Evolutionary conservation across 306 rosid species (phyloP), one percentile per base, ranked within the genome.

Genomic region (Trichosanthes truncata): DNA sequence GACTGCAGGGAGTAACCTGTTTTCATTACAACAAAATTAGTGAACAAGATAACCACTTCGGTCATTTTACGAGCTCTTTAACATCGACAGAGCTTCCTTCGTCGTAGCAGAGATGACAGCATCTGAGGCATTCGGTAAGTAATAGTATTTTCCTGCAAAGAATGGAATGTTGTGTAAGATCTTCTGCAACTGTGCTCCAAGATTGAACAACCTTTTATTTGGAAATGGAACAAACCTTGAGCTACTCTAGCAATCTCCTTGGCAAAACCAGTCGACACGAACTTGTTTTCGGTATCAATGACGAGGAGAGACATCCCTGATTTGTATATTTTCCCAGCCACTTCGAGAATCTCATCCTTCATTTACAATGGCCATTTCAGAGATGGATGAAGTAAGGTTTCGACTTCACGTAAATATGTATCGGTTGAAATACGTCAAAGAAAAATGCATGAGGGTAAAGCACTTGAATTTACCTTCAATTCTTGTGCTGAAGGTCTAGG

Each of bases 171-270:
- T 40, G 68, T 11, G 77, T 82, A 25, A 88, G 82, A 63, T 36
- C 72, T 46, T 78, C 49, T 74, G 8, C 15, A 29, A 76, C 76
- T 46, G 59, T 65, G 17, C 29, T 74, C 49, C 59, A 56, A 67
- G 55, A 77, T 78, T 20, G 72, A 72, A 68, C 76, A 80, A 20
- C 69, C 86, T 57, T 48, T 46, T 43, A 79, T 57, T 71, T 66
- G 74, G 26, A 26, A 36, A 85, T 65, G 9, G 65, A 81, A 82
- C 87, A 80, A 85, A 95, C 98, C 98, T 90, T 95, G 98, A 67
- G 97, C 95, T 51, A 95, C 97, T 90, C 98, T 92, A 17, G 98
- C 98, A 72, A 92, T 91, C 82, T 92, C 98, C 93, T 95, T 91
- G 60, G 98, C 98, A 66, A 95, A 95, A 79, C 98, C 98, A 21